Conservation (phyloP, 1,139 yeast genomes). For the Nakaseomyces delphensis region DNA sequence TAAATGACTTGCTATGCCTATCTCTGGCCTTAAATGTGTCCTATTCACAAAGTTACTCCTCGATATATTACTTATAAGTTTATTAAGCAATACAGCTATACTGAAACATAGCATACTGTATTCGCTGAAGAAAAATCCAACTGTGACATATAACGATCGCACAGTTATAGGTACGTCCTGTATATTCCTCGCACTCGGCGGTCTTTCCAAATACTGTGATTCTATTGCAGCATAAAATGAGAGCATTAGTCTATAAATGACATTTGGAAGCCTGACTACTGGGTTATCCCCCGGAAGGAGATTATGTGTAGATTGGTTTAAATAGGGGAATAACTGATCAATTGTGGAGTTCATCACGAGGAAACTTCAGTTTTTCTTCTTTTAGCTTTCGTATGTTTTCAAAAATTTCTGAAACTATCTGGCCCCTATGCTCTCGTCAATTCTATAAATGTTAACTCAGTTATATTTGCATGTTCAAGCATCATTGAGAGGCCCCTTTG, state of each 20-base stretch:
- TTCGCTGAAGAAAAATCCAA: slow-evolving; percentile 19
- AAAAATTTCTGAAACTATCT: no score
- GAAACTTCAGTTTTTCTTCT: neutral
- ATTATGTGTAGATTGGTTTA: slow-evolving; percentile 15
- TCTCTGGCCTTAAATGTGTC: neutral
- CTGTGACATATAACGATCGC: slow-evolving; percentile 10
- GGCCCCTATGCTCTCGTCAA: no score
- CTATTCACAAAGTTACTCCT: neutral
- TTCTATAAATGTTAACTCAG: no score
- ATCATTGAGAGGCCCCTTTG: no score
- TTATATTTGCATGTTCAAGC: no score
- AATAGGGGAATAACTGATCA: slow-evolving; percentile 11
- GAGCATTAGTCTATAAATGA: slow-evolving; percentile 16
- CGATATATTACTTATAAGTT: slow-evolving; percentile 16
- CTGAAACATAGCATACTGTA: slow-evolving; percentile 20
- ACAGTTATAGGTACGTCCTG: slow-evolving; percentile 8
- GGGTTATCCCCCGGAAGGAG: slow-evolving; percentile 13
- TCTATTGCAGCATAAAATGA: slow-evolving; percentile 19
- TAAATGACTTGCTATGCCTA: neutral
- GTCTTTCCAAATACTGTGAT: slow-evolving; percentile 15
- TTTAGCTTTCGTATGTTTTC: neutral
- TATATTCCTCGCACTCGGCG: slow-evolving; percentile 8
- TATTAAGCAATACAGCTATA: slow-evolving; percentile 20
- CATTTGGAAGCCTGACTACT: slow-evolving; percentile 14
- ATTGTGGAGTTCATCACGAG: neutral